Conservation (phyloP, 345 rosid species). For the Gynandropsis gynandra region DNA sequence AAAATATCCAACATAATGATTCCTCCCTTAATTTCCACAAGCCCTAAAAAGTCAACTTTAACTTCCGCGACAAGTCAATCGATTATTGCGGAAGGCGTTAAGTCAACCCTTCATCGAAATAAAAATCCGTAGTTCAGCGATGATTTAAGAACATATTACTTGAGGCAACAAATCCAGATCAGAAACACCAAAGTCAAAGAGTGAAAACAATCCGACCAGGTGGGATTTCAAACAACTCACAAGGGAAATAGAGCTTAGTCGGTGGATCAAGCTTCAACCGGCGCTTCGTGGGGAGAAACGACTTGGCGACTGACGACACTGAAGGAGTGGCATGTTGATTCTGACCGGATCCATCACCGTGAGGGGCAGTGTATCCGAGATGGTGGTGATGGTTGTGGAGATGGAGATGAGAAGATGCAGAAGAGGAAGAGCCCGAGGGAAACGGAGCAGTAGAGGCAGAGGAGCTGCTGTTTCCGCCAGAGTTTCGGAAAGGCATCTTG, state of each 20-base stretch:
- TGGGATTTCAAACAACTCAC: conserved; percentile 34
- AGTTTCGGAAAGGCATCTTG: conserved; percentile 67
- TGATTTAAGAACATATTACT: neutral
- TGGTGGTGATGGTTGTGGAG: conserved; percentile 31
- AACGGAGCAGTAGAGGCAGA: conserved; percentile 26
- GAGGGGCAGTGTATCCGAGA: conserved; percentile 30
- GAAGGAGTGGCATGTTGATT: conserved; percentile 39
- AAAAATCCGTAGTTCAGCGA: neutral
- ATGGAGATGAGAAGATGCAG: conserved; percentile 29
- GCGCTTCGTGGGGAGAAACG: conserved; percentile 64
- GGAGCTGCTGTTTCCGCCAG: conserved; percentile 25
- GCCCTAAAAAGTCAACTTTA: neutral
- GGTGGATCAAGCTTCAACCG: conserved; percentile 91
- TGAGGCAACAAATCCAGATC: neutral
- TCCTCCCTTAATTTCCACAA: neutral
- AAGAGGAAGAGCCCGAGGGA: conserved; percentile 37
- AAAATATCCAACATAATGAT: conserved; percentile 1
- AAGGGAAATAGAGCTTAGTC: conserved; percentile 79
- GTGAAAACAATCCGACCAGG: neutral
- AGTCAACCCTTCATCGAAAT: neutral
- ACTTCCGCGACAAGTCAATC: neutral
- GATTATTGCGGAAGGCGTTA: neutral
- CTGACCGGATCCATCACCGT: conserved; percentile 49
- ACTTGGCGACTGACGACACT: conserved; percentile 79
- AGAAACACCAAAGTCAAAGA: neutral